phyloP scores from a whole-genome alignment of 257 asterid species.

The Echium plantagineum region DNA sequence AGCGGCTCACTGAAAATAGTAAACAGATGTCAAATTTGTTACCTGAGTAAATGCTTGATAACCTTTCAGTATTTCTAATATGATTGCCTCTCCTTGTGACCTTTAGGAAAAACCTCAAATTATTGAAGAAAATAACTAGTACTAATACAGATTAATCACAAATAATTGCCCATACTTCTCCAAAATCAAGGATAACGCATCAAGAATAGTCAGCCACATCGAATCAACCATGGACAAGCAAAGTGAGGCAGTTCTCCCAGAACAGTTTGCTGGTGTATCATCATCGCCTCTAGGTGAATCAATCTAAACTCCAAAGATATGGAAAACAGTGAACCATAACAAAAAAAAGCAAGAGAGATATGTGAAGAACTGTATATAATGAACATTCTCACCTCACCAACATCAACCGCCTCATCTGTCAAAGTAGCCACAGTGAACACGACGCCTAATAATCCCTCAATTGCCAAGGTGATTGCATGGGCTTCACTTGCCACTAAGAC shows the following conservation, averaged over 20 bases:
- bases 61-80: conserved; percentile 92
- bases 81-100: conserved; percentile 98
- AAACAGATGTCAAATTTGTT: conserved; percentile 9
- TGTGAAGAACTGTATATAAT: conserved; percentile 4
- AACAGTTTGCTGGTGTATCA: conserved; percentile 48
- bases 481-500: conserved; percentile 99
- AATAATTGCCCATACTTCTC: conserved; percentile 45
- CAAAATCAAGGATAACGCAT: conserved; percentile 84
- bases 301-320: conserved; percentile 47
- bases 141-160: conserved; percentile 7
- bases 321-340: background rate
- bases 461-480: conserved; percentile 90
- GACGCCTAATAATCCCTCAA: conserved; percentile 91
- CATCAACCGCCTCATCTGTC: conserved; percentile 95
- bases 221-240: conserved; percentile 89
- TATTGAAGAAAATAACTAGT: conserved; percentile 10
- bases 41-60: conserved; percentile 99
- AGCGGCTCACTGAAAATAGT: too few relatives aligned
- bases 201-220: conserved; percentile 83
- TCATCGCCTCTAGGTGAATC: conserved; percentile 84
- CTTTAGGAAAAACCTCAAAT: conserved; percentile 29
- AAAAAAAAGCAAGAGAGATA: conserved; percentile 14
- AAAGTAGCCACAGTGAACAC: conserved; percentile 93
- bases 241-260: conserved; percentile 66
- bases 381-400: conserved; percentile 65